phyloP scores from a whole-genome alignment of 169 alveolate species.

The Plasmodium relictum region DNA sequence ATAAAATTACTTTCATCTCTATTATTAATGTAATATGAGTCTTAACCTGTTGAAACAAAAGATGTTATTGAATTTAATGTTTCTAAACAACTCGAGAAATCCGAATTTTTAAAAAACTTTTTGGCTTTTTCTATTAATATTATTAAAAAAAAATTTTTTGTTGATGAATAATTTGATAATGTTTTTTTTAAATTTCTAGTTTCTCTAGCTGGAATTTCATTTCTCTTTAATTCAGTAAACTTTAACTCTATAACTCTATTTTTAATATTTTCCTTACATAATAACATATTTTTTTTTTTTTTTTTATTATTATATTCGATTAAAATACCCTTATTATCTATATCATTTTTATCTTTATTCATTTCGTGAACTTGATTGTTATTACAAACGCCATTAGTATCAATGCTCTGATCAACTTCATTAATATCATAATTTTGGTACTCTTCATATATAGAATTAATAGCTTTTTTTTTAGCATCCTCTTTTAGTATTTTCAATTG shows the following conservation, averaged over 20 bases:
- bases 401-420: neutral
- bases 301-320: neutral
- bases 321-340: neutral
- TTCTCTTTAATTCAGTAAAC: constrained; percentile 57
- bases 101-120: constrained; percentile 56
- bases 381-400: neutral
- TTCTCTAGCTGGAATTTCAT: constrained; percentile 70
- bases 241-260: constrained; percentile 62
- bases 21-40: neutral
- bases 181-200: constrained; percentile 53
- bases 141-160: constrained; percentile 65
- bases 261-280: neutral
- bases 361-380: neutral
- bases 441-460: constrained; percentile 30
- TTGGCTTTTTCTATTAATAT: constrained; percentile 68
- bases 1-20: no score
- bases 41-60: constrained; percentile 17
- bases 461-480: constrained; percentile 26
- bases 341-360: neutral
- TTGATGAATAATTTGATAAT: constrained; percentile 34
- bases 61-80: constrained; percentile 27
- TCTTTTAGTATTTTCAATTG: constrained; percentile 32
- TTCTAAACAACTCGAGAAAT: constrained; percentile 50
- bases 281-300: neutral
- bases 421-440: neutral